phyloP scores from a whole-genome alignment of 2,329 filamentous ascomycete species.

The Xylariaceae sp. region DNA sequence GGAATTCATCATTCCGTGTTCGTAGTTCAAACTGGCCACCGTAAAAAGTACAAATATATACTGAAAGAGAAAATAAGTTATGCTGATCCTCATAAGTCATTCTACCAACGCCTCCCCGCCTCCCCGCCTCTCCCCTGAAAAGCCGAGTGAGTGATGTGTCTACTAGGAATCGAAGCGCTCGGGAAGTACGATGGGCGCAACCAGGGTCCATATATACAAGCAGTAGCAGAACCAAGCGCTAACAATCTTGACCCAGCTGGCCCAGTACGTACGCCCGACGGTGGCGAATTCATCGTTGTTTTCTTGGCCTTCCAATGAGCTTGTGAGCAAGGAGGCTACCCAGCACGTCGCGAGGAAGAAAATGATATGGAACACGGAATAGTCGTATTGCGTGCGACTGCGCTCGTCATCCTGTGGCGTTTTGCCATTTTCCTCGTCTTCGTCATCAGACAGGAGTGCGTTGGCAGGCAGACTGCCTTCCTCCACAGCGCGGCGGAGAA shows the following conservation, averaged over 20 bases:
- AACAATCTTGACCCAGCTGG: conserved; percentile 98
- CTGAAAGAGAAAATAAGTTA: neutral
- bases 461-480: conserved; percentile 88
- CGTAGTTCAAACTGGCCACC: neutral
- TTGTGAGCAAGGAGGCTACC: conserved; percentile 82
- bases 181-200: conserved; percentile 79
- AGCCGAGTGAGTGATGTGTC: neutral
- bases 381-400: conserved; percentile 88
- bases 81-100: neutral
- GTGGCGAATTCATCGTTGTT: conserved; percentile 80
- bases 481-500: conserved; percentile 84
- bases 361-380: conserved; percentile 92
- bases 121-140: neutral
- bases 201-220: conserved; percentile 88
- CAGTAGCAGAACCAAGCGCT: conserved; percentile 95
- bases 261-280: conserved; percentile 92
- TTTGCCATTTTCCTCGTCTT: conserved; percentile 51
- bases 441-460: conserved; percentile 69
- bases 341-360: conserved; percentile 95
- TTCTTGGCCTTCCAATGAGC: conserved; percentile 22
- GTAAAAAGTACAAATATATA: neutral
- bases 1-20: neutral
- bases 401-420: conserved; percentile 81
- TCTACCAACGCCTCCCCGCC: conserved; percentile 8
- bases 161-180: conserved; percentile 69